Base-by-base conservation (phyloP, 805 yeast genomes). In the Isabelozyma gotoi region DNA sequence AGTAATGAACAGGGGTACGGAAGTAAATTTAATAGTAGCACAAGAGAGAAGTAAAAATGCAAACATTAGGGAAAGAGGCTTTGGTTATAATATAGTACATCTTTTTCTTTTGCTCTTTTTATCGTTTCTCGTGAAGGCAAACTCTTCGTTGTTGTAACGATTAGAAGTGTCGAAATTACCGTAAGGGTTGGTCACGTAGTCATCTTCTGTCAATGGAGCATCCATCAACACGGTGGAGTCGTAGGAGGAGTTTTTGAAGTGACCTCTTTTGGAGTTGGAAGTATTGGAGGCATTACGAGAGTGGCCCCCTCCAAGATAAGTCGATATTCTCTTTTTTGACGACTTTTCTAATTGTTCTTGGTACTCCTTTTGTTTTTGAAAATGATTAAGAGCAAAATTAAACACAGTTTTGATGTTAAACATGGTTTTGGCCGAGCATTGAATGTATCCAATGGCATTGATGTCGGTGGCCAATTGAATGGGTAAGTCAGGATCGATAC, bases 401-500 rank as follows among this genome's bases (percentile, higher is more conserved):
- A 91, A 90, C 2, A 89, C 83, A 27, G 80, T 77, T 39, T 71
- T 68, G 7, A 91, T 79, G 44, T 88, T 87, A 44, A 76, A 73
- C 72, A 81, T 80, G 15, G 76, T 69, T 51, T 81, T 84, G 4
- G 96, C 88, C 6, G 95, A 86, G 59, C 96, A 88, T 60, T 85
- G 86, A 40, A 88, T 63, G 59, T 87, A 92, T 4, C 80, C 82
- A 24, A 78, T 68, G 0, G 95, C 92, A 31, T 85, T 85, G 43
- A 84, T 74, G 32, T 76, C 76, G 15, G 70, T 64, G 1, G 90
- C 87, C 15, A 81, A 53, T 39, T 69, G 71, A 16, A 74, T 69
- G 3, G 84, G 84, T 33, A 69, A 63, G 40, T 76, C 79, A 3
- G 76, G 65, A 35, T 76, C 77, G 19, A 68, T 52, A 4, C 50